phyloP scores from a whole-genome alignment of 2,329 filamentous ascomycete genomes.

The Amauroascus niger region DNA sequence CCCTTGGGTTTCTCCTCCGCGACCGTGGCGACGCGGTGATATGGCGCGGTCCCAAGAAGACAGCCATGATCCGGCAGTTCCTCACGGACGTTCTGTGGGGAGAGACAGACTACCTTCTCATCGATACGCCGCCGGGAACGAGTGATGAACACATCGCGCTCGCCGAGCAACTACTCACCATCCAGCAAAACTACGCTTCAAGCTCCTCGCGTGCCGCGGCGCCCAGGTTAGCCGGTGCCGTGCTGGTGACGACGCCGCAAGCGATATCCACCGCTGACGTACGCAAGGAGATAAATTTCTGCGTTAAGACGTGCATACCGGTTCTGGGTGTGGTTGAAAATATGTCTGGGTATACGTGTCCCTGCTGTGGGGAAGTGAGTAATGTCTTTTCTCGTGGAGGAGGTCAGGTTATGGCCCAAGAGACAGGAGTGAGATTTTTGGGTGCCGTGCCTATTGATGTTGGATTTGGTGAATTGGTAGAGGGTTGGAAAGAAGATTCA shows the following conservation, averaged over 20 bases:
- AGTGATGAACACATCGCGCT: conserved; percentile 96
- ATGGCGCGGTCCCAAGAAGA: conserved; percentile 97
- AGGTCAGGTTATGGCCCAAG: conserved; percentile 75
- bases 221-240: conserved; percentile 70
- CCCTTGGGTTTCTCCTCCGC: conserved; percentile 78
- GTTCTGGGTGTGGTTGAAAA: conserved; percentile 91
- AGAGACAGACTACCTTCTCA: conserved; percentile 78
- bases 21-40: conserved; percentile 84
- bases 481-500: conserved; percentile 41
- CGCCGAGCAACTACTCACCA: conserved; percentile 65
- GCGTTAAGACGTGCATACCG: conserved; percentile 66
- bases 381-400: conserved; percentile 90
- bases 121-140: conserved; percentile 93
- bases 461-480: conserved; percentile 78
- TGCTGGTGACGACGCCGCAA: conserved; percentile 93
- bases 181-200: conserved; percentile 15
- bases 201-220: conserved; percentile 16
- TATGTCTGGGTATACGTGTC: conserved; percentile 55
- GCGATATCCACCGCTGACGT: conserved; percentile 90
- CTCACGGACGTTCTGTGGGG: conserved; percentile 83
- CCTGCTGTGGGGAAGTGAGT: conserved; percentile 68
- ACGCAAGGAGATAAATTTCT: conserved; percentile 90
- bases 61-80: conserved; percentile 96
- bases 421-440: conserved; percentile 74
- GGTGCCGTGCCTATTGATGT: conserved; percentile 87